Percentiles rank a stretch among this genome's conserved stretches.
Conservation (phyloP, 495 filamentous ascomycete genomes). For the Xylaria longipes region DNA sequence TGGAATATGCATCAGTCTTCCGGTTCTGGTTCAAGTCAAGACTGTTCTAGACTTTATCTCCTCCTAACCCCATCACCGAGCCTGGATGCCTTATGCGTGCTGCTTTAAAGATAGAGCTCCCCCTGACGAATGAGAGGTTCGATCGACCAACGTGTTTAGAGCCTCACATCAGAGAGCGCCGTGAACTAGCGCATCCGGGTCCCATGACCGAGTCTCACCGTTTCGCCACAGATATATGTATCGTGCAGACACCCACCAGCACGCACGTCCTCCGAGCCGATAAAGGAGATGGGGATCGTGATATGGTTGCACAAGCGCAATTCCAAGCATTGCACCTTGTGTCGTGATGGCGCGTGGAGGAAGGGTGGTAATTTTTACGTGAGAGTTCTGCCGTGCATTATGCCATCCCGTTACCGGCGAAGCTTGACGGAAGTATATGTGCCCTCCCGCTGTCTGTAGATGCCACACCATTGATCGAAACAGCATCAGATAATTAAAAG, state of each 20-base stretch:
- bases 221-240: neutral
- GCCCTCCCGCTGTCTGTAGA: neutral
- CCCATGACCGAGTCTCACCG: conserved; percentile 17
- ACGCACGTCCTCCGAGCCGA: conserved; percentile 1
- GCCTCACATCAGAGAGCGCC: conserved; percentile 2
- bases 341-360: conserved; percentile 3
- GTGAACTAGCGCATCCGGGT: neutral
- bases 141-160: neutral
- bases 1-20: neutral
- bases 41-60: conserved; percentile 20
- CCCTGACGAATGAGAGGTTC: neutral
- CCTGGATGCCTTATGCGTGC: conserved; percentile 1
- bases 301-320: neutral
- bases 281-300: conserved; percentile 19
- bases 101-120: conserved; percentile 8
- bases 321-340: neutral
- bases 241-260: conserved; percentile 5
- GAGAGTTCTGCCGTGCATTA: conserved; percentile 20
- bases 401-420: conserved; percentile 23
- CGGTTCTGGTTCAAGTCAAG: neutral
- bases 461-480: neutral
- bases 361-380: conserved; percentile 7
- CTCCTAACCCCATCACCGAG: conserved; percentile 14
- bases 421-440: conserved; percentile 14
- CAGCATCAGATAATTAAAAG: neutral